These are phyloP conservation scores for Geranium brycei DNA, from an alignment of 345 rosid genomes.

Conservation along the genomic window DNA sequence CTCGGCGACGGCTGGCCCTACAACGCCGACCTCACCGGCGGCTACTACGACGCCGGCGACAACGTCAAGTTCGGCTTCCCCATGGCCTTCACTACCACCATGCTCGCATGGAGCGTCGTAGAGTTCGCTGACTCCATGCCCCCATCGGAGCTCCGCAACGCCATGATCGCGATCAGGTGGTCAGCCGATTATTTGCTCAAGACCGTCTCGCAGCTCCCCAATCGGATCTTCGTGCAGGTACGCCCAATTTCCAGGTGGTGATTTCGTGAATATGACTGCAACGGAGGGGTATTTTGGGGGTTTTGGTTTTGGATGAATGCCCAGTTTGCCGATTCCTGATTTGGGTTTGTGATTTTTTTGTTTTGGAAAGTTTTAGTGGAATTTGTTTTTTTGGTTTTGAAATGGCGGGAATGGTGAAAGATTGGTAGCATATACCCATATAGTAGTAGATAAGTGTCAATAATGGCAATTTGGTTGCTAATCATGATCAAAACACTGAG, in stretches of 20 bases:
- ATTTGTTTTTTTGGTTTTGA: too few species aligned
- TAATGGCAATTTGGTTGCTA: too few species aligned
- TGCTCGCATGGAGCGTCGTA: conserved; percentile 79
- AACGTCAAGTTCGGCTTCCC: conserved; percentile 87
- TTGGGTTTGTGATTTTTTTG: not conserved
- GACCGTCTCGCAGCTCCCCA: conserved; percentile 65
- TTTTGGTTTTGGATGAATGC: not conserved
- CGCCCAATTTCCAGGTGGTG: not conserved
- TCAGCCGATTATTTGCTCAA: conserved; percentile 67
- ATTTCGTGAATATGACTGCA: not conserved
- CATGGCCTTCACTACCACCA: conserved; percentile 87
- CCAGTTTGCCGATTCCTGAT: not conserved
- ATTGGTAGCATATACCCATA: too few species aligned
- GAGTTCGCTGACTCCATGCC: conserved; percentile 87
- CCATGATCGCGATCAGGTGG: conserved; percentile 71
- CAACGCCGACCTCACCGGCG: conserved; percentile 61
- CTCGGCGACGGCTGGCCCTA: conserved; percentile 66
- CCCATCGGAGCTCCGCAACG: conserved; percentile 39
- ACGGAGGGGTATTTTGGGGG: not conserved
- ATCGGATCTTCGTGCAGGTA: conserved; percentile 90
- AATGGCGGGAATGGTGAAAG: too few species aligned
- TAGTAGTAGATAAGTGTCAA: too few species aligned
- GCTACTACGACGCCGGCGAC: conserved; percentile 94
- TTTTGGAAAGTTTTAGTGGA: too few species aligned
- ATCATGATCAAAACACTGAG: not conserved